Evolutionary conservation across 2,329 filamentous ascomycete genomes (phyloP).

Genomic region (Fonsecaea nubica): DNA sequence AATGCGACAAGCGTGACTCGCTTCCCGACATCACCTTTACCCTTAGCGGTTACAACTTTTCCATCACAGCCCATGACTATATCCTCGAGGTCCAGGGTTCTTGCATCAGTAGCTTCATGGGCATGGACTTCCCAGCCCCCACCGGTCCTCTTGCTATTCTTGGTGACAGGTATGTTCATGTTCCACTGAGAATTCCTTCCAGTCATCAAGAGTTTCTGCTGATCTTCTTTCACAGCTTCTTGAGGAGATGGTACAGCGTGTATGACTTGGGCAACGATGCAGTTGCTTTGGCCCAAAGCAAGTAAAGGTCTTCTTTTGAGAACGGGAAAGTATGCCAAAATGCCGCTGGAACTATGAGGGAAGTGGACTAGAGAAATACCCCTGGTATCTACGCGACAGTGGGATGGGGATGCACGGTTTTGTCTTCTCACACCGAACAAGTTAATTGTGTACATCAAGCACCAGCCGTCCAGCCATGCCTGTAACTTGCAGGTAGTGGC

Average conservation of each 20-base stretch:
- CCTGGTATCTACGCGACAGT: background rate
- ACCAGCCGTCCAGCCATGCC: conserved; percentile 4
- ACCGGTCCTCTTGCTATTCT: conserved; percentile 92
- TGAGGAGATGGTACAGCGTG: conserved; percentile 58
- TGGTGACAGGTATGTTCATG: conserved; percentile 72
- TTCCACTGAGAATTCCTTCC: conserved; percentile 48
- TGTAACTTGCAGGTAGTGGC: background rate
- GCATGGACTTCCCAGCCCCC: conserved; percentile 87
- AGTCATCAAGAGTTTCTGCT: conserved; percentile 1
- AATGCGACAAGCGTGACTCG: conserved; percentile 80
- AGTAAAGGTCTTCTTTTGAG: conserved; percentile 53
- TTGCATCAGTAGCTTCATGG: conserved; percentile 97
- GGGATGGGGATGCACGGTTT: background rate
- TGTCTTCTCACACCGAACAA: conserved; percentile 8
- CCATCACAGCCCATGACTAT: conserved; percentile 87
- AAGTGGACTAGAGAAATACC: background rate
- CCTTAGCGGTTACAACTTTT: conserved; percentile 90
- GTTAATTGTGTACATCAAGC: conserved; percentile 21
- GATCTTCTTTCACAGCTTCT: conserved; percentile 56
- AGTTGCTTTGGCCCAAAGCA: conserved; percentile 87
- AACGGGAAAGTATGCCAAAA: conserved; percentile 7
- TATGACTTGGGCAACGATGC: conserved; percentile 91
- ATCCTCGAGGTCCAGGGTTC: conserved; percentile 93
- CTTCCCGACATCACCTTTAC: conserved; percentile 93
- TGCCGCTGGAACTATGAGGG: conserved; percentile 1